Evolutionary conservation across 2,329 filamentous ascomycete genomes (phyloP), one percentile per base, ranked within the genome.

Genomic region (Phialophora tarda): DNA sequence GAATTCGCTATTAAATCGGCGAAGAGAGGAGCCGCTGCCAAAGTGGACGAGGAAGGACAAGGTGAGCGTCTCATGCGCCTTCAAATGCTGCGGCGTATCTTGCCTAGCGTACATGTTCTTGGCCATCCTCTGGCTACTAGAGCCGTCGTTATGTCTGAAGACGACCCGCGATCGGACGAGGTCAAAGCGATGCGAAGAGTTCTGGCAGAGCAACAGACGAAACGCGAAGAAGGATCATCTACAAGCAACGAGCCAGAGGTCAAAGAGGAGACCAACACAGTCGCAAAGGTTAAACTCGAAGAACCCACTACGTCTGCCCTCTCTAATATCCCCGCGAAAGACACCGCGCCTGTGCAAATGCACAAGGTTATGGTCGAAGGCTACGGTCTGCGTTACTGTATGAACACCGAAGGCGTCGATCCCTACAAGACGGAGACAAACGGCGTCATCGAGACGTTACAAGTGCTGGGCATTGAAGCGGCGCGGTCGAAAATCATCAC

Each of bases 381-480:
- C 1, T 98, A 99, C 78, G 95, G 95, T 0, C 83, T 99, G 58
- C 87, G 88, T 51, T 86, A 88, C 32, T 97, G 93, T 81, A 96
- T 99, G 89, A 96, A 89, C 10, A 99, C 95, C 0, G 91, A 93
- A 69, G 95, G 95, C 69, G 91, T 99, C 4, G 84, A 96, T 63
- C 93, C 93, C 63, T 89, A 87, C 23, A 82, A 85, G 72, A 90
- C 89, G 2, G 85, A 84, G 8, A 89, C 90, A 69, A 99, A 99
- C 82, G 92, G 89, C 74, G 89, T 99, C 72, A 92, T 97, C 86
- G 95, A 99, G 80, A 90, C 89, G 73, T 85, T 87, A 41, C 88
- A 95, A 26, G 89, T 98, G 0, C 87, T 99, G 3, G 95, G 95
- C 58, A 97, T 99, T 73, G 95, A 99, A 82, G 95, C 95, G 0